Conservation (phyloP, 495 filamentous ascomycete genomes). For the Tuber indicum region DNA sequence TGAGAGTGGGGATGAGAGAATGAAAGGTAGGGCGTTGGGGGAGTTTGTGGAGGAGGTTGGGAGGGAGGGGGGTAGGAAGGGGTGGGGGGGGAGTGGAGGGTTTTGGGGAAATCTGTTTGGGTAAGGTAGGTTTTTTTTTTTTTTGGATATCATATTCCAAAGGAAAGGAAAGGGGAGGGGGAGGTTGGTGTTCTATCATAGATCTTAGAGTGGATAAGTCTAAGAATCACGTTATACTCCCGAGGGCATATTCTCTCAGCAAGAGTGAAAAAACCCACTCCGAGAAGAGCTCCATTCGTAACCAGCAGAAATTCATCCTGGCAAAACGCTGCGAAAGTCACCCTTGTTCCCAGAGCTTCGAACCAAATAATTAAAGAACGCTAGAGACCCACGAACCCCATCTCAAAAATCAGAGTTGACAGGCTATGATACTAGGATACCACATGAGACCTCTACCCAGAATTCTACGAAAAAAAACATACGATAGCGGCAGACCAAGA, state of each 20-base stretch:
- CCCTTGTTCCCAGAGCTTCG: no score
- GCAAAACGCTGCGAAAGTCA: not conserved
- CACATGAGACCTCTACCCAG: not conserved
- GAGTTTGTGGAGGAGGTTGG: conserved; percentile 56
- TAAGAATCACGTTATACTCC: not conserved
- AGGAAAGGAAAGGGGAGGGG: not conserved
- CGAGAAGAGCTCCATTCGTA: not conserved
- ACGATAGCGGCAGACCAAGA: no score
- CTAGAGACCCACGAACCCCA: not conserved
- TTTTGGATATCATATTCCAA: conserved; percentile 1
- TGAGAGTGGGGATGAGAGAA: conserved; percentile 50
- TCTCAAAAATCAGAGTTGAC: not conserved
- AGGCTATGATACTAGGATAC: not conserved
- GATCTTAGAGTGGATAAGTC: not conserved
- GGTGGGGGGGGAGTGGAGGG: conserved; percentile 31
- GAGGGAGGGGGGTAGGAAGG: conserved; percentile 43
- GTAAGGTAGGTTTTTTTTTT: conserved; percentile 13
- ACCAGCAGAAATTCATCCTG: not conserved
- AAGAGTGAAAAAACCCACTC: not conserved
- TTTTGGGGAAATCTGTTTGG: conserved; percentile 49
- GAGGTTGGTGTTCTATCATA: not conserved
- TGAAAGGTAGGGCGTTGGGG: conserved; percentile 51
- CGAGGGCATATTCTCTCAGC: not conserved
- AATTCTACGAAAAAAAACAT: not conserved
- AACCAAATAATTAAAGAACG: not conserved